Percentiles rank a stretch among this genome's conserved stretches.
phyloP scores from a whole-genome alignment of 768 basidiomycete genomes.

The Trametes punicea region DNA sequence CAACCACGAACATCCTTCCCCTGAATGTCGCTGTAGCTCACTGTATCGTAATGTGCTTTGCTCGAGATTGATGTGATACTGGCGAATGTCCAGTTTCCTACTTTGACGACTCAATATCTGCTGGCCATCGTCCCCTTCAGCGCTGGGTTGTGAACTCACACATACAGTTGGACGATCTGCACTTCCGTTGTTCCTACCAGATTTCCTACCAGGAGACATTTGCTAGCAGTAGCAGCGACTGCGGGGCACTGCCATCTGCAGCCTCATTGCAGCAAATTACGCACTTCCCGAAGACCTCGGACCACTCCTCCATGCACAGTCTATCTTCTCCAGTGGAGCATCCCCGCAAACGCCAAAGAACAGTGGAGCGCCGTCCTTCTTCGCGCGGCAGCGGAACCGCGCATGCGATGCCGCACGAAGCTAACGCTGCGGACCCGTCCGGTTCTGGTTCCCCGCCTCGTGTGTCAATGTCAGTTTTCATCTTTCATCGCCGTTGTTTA shows the following conservation, averaged over 20 bases:
- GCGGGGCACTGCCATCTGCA: background rate
- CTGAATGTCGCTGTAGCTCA: background rate
- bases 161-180: too few relatives aligned
- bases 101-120: too few relatives aligned
- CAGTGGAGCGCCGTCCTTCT: background rate
- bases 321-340: conserved; percentile 1
- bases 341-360: conserved; percentile 22
- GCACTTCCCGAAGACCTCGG: background rate
- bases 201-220: too few relatives aligned
- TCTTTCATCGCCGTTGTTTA: background rate
- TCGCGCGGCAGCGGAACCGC: background rate
- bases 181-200: background rate
- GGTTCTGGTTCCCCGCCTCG: background rate
- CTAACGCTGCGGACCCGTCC: background rate
- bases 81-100: too few relatives aligned
- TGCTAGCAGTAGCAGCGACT: background rate
- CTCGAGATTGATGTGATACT: too few relatives aligned
- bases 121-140: too few relatives aligned
- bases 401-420: background rate
- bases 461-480: background rate
- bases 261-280: background rate
- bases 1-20: background rate
- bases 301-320: background rate
- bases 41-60: too few relatives aligned
- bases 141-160: too few relatives aligned